These are phyloP conservation scores for Cucumis hystrix DNA, from an alignment of 306 rosid genomes.

Conservation along the genomic window DNA sequence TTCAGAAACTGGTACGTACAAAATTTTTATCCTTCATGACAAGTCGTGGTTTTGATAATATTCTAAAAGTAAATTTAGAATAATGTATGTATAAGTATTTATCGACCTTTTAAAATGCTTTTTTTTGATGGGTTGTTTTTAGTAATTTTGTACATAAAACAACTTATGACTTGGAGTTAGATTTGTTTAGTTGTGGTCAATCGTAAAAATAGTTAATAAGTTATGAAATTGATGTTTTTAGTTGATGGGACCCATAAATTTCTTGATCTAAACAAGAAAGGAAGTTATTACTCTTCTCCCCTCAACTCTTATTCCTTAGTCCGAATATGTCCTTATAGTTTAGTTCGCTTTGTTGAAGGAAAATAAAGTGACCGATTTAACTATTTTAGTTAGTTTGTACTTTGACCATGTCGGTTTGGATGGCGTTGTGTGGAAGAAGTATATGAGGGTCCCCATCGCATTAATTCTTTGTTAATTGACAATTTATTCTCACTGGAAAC, in stretches of 20 bases:
- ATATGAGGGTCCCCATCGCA: slow-evolving; percentile 2
- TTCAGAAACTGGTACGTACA: not conserved
- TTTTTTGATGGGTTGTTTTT: not conserved
- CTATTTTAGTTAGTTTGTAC: not conserved
- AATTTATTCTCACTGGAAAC: not conserved
- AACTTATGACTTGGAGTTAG: too few relatives aligned
- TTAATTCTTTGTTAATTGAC: not conserved
- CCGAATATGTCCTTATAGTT: too few relatives aligned
- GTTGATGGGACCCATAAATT: too few relatives aligned
- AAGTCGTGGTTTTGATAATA: not conserved
- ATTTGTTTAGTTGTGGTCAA: too few relatives aligned
- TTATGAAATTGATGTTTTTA: too few relatives aligned
- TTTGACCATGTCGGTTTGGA: not conserved
- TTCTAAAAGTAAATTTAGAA: not conserved
- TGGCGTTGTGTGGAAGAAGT: not conserved
- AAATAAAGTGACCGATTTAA: not conserved
- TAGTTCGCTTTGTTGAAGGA: not conserved
- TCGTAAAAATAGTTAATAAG: too few relatives aligned
- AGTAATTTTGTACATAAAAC: not conserved
- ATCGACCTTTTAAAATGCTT: not conserved
- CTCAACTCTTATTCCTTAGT: too few relatives aligned
- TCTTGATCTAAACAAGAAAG: too few relatives aligned
- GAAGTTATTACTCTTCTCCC: too few relatives aligned
- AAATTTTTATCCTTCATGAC: not conserved
- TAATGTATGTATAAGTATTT: too few relatives aligned